Evolutionary conservation across 208 protist genomes (phyloP), one percentile per base, ranked within the genome.

Genomic region (Crithidia bombi): DNA sequence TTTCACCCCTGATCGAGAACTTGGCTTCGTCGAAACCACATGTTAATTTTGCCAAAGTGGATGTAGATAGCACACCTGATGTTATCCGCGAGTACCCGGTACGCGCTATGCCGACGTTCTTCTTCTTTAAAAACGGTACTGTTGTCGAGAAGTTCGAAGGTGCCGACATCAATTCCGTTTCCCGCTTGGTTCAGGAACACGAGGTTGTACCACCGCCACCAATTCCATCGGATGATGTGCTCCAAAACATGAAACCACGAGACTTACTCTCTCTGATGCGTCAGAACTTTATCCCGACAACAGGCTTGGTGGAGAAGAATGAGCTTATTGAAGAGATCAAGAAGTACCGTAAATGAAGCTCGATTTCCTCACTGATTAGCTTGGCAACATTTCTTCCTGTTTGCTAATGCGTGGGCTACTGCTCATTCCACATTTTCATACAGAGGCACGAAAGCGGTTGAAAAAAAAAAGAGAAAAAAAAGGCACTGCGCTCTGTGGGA

Each of bases 21-120:
- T 69, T 93, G 5, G 81, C 85, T 32, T 23, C 56, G 3, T 52
- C 51, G 17, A 91, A 93, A 57, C 82, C 73, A 6, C 73, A 88
- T 33, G 82, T 91, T 17, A 88, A 76, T 47, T 91, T 93, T 32
- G 76, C 59, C 38, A 89, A 93, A 71, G 78, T 93, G 0, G 83
- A 93, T 79, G 85, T 91, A 2, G 88, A 93, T 56, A 32, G 33
- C 1, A 47, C 80, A 0, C 35, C 68, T 12, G 88, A 90, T 35
- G 69, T 91, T 23, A 84, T 82, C 30, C 33, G 44, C 12, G 65
- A 63, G 25, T 91, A 90, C 49, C 81, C 77, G 14, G 79, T 93
- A 5, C 57, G 68, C 10, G 78, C 72, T 10, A 91, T 91, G 83
- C 88, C 85, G 17, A 91, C 88, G 0, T 93, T 93, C 56, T 68